Evolutionary conservation across 163 green algal species (phyloP), one percentile per base, ranked within the genome.

Genomic region (Volvox carteri): DNA sequence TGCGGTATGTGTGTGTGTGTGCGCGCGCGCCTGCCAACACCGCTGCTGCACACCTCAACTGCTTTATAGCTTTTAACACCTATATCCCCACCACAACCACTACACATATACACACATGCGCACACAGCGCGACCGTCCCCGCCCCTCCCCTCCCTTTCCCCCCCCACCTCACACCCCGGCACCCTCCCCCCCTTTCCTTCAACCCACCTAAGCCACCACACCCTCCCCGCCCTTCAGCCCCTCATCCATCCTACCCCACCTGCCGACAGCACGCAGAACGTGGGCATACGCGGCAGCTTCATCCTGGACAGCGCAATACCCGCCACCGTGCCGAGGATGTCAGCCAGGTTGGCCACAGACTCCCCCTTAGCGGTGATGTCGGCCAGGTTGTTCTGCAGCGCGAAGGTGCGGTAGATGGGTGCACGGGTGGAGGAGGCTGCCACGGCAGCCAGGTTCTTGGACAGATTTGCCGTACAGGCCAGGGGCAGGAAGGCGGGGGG

Each of bases 331-430:
- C 96, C 96, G 46, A 96, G 52, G 30, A 98, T 95, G 80, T 98
- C 96, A 0, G 96, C 95, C 19, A 98, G 89, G 90, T 98, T 98
- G 79, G 96, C 96, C 48, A 98, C 95, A 30, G 90, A 96, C 91
- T 98, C 95, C 23, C 73, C 86, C 88, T 92, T 92, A 54, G 90
- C 90, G 9, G 90, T 92, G 56, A 92, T 90, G 77, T 92, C 89
- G 0, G 89, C 89, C 77, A 92, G 67, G 84, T 92, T 92, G 89
- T 92, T 92, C 50, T 72, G 46, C 54, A 95, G 86, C 4, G 96
- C 96, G 93, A 98, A 97, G 12, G 95, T 97, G 65, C 94, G 90
- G 93, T 98, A 98, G 87, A 98, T 98, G 72, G 96, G 96, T 39
- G 95, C 96, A 2, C 96, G 92, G 0, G 96, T 98, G 74, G 92